Evolutionary conservation across 768 basidiomycete species (phyloP).

Genomic region (Mrakia hoshinonis): DNA sequence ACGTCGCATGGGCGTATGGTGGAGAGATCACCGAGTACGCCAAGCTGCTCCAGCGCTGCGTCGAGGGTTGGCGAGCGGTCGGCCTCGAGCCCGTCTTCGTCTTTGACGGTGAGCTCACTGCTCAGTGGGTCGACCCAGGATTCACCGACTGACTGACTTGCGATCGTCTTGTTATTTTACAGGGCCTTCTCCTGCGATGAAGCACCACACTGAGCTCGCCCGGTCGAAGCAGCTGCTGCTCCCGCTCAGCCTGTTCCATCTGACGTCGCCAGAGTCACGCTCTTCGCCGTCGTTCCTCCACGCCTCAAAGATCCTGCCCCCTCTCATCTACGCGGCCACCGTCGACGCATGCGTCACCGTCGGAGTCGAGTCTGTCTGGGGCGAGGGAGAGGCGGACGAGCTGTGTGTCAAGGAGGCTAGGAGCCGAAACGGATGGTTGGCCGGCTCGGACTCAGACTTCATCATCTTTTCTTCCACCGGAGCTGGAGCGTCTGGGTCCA

Average conservation of each 20-base stretch:
- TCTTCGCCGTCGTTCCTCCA: constrained; percentile 35
- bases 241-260: constrained; percentile 38
- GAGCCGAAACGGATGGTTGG: constrained; percentile 36
- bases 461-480: constrained; percentile 31
- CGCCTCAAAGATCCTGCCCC: constrained; percentile 35
- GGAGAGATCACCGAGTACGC: constrained; percentile 40
- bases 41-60: constrained; percentile 32
- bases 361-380: constrained; percentile 35
- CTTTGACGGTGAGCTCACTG: constrained; percentile 39
- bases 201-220: constrained; percentile 36
- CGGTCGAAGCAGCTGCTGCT: constrained; percentile 33
- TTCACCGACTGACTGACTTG: constrained; percentile 1
- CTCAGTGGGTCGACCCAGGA: neutral
- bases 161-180: neutral
- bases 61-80: constrained; percentile 35
- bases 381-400: constrained; percentile 40
- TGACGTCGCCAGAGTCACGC: constrained; percentile 37
- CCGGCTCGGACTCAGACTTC: constrained; percentile 40
- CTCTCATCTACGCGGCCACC: constrained; percentile 37
- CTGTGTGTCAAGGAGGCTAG: constrained; percentile 37
- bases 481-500: constrained; percentile 21
- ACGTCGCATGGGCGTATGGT: constrained; percentile 38
- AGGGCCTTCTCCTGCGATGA: constrained; percentile 39
- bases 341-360: constrained; percentile 34
- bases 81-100: constrained; percentile 39